Evolutionary conservation across 192 early-diverging fungal species (phyloP).

Genomic region (Piromyces finnis): DNA sequence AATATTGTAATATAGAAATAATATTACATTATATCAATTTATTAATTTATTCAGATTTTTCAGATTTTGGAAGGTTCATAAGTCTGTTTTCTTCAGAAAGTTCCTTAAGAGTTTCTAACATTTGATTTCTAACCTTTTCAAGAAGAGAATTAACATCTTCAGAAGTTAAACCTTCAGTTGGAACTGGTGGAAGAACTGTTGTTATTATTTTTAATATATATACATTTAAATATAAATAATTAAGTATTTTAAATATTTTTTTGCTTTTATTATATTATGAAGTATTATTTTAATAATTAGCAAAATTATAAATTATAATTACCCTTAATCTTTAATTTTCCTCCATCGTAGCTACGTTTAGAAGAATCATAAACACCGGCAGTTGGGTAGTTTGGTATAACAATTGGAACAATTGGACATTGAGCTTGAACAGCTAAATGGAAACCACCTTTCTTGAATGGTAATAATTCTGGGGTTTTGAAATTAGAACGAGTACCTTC

Average conservation of each 20-base stretch:
- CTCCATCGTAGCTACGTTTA: neutral
- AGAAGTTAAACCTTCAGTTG: neutral
- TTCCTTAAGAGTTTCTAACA: neutral
- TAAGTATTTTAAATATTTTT: too few species aligned
- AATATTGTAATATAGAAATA: too few species aligned
- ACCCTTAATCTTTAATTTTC: neutral
- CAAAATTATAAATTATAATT: neutral
- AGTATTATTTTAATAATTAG: too few species aligned
- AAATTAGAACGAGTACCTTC: neutral
- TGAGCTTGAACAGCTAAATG: neutral
- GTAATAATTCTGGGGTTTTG: neutral
- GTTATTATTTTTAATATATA: too few species aligned
- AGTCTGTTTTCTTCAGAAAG: neutral
- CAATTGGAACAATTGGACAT: slow-evolving; percentile 3
- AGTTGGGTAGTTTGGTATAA: neutral
- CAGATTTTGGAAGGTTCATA: neutral
- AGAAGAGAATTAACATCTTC: neutral
- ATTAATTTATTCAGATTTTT: neutral
- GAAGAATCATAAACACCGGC: neutral
- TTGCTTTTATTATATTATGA: too few species aligned
- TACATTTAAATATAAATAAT: too few species aligned
- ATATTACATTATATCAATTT: too few species aligned
- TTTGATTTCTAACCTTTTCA: neutral
- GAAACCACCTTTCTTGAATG: slow-evolving; percentile 4
- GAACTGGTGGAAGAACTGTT: neutral